Base-by-base conservation (phyloP, 331 rosid species). In the Rosa hybrid region DNA sequence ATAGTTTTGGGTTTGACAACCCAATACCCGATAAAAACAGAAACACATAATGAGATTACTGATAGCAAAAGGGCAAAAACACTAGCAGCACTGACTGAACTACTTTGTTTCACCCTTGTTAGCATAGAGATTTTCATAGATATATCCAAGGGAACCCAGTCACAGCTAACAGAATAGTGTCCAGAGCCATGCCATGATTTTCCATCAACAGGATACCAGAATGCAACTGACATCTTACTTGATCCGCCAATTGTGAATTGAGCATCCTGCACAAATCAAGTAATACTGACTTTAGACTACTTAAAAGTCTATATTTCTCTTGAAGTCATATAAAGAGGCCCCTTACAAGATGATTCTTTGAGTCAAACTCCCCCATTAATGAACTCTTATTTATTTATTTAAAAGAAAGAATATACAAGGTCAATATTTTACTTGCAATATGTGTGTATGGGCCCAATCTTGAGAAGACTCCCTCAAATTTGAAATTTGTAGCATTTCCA, bases 141-240 rank as follows among this genome's bases (percentile, higher is more conserved):
- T 86, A 95, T 81, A 81, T 93, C 99, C 60, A 95, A 74, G 65
- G 96, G 84, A 74, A 90, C 88, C 99, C 99, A 95, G 80, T 93
- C 98, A 71, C 99, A 95, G 86, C 87, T 70, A 45, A 95, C 72
- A n/a, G 99, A 86, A 82, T 86, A 95, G 91, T 95, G 99, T 59
- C 93, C 98, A 12, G 99, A 91, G 16, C 94, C 98, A 80, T 84
- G 96, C 99, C 99, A 95, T 44, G 99, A 91, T 44, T 90, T 74
- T 72, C 85, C 90, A 75, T 90, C 96, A 44, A 84, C 83, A 7
- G 99, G 99, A 79, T 91, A 93, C 99, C 99, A 95, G 83, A 93
- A 91, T 86, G 96, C 99, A n/a, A 86, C 96, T 25, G 99, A 90
- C 94, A 93, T 89, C 89, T 89, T 89, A 78, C 96, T 93, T 59